These are phyloP conservation scores for Colletotrichum graminicola DNA, from an alignment of 2,329 filamentous ascomycete genomes.

Conservation along the genomic window DNA sequence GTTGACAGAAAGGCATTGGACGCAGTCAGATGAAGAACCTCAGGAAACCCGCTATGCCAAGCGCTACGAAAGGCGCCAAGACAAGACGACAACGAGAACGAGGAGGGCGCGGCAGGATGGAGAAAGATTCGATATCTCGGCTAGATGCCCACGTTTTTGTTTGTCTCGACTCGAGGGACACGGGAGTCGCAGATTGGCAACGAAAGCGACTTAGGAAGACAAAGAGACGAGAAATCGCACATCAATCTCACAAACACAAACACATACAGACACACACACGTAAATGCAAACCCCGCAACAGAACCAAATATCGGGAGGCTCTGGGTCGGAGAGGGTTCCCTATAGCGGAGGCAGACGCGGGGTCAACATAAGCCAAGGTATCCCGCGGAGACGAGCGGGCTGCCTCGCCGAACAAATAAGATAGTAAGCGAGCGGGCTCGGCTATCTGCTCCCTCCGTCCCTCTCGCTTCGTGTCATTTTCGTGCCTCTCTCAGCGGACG, in stretches of 20 bases:
- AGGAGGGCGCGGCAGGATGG: conserved; percentile 18
- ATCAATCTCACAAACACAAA: background rate
- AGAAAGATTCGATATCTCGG: background rate
- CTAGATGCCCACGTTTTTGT: background rate
- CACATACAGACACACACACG: background rate
- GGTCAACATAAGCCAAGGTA: background rate
- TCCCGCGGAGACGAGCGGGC: background rate
- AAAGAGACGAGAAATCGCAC: background rate
- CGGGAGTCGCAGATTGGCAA: background rate
- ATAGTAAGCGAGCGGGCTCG: background rate
- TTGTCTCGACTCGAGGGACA: background rate
- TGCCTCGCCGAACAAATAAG: background rate
- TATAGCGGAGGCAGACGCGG: conserved; percentile 15
- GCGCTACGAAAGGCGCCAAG: conserved; percentile 24
- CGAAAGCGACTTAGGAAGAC: background rate
- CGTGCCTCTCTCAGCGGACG: background rate
- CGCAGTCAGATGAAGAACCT: conserved; percentile 11
- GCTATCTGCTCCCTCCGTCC: background rate
- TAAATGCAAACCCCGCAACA: background rate
- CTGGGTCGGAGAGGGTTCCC: background rate
- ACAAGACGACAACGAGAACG: background rate
- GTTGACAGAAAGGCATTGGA: background rate
- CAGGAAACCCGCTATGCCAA: background rate
- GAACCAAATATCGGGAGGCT: background rate
- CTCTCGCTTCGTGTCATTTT: conserved; percentile 8